These are phyloP conservation scores for Peribolospora kevripleyi DNA, from an alignment of 768 basidiomycete genomes.

Conservation along the genomic window DNA sequence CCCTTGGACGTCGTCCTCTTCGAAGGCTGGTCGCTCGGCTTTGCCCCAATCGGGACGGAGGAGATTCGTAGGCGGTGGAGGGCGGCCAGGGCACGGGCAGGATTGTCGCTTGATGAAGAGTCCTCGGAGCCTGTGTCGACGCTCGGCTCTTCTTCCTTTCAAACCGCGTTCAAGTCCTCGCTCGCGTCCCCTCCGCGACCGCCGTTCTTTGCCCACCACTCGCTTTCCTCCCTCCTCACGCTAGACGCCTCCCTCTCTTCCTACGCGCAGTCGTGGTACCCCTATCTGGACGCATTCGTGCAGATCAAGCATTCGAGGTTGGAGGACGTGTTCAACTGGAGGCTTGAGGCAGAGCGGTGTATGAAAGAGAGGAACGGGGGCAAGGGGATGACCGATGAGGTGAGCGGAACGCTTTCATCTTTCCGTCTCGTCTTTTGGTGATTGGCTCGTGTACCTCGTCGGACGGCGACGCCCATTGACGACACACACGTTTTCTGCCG, in stretches of 20 bases:
- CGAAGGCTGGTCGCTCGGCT: constrained; percentile 93
- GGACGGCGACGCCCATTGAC: too few relatives aligned
- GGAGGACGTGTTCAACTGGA: constrained; percentile 57
- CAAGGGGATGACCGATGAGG: constrained; percentile 58
- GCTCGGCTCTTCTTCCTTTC: not conserved
- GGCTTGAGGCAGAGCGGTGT: constrained; percentile 41
- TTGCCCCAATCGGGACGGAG: constrained; percentile 33
- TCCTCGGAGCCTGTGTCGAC: not conserved
- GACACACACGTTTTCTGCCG: too few relatives aligned
- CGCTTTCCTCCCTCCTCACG: constrained; percentile 29
- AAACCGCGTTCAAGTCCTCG: not conserved
- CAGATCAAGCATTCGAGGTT: constrained; percentile 30
- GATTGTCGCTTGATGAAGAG: not conserved
- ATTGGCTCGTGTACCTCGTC: too few relatives aligned
- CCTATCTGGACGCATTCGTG: constrained; percentile 43
- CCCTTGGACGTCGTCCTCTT: constrained; percentile 60
- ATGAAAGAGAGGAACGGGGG: constrained; percentile 75
- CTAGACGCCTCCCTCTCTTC: constrained; percentile 37
- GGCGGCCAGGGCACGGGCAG: not conserved
- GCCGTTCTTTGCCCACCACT: constrained; percentile 12
- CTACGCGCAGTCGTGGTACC: constrained; percentile 43
- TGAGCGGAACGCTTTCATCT: constrained; percentile 15
- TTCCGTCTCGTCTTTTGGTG: constrained; percentile 1
- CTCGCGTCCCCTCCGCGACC: too few relatives aligned
- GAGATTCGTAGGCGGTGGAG: constrained; percentile 33